These are phyloP conservation scores for Berberis thunbergii DNA, from an alignment of 164 flowering plant species.

Conservation along the genomic window DNA sequence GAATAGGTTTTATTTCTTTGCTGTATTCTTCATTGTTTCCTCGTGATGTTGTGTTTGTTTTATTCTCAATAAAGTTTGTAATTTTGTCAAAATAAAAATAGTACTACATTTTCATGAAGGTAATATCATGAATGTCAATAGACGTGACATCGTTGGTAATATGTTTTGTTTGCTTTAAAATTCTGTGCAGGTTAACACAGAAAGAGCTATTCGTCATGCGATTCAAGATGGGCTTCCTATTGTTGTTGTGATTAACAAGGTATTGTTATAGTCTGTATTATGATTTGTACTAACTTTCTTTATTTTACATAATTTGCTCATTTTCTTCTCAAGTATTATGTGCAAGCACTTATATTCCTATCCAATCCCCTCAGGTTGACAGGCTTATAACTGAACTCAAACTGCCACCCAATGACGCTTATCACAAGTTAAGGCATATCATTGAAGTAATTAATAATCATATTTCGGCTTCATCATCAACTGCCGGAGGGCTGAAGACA, in stretches of 20 bases:
- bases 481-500: constrained; percentile 72
- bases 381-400: constrained; percentile 96
- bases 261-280: constrained; percentile 9
- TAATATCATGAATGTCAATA: not conserved
- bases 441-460: constrained; percentile 80
- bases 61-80: too few species aligned
- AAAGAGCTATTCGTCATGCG: constrained; percentile 98
- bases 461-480: constrained; percentile 75
- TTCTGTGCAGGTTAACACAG: constrained; percentile 74
- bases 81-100: too few species aligned
- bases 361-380: constrained; percentile 55
- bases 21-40: too few species aligned
- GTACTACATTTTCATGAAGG: too few species aligned
- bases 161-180: not conserved
- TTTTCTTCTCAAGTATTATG: not conserved
- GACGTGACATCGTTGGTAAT: not conserved
- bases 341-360: not conserved
- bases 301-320: not conserved
- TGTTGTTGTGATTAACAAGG: constrained; percentile 96
- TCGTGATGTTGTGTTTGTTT: too few species aligned
- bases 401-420: constrained; percentile 94
- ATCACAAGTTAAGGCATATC: constrained; percentile 81
- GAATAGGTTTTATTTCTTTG: too few species aligned
- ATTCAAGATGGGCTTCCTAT: constrained; percentile 92
- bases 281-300: not conserved